These are phyloP conservation scores for Coemansia aciculifera DNA, from an alignment of 192 early-diverging fungal genomes.

Conservation along the genomic window DNA sequence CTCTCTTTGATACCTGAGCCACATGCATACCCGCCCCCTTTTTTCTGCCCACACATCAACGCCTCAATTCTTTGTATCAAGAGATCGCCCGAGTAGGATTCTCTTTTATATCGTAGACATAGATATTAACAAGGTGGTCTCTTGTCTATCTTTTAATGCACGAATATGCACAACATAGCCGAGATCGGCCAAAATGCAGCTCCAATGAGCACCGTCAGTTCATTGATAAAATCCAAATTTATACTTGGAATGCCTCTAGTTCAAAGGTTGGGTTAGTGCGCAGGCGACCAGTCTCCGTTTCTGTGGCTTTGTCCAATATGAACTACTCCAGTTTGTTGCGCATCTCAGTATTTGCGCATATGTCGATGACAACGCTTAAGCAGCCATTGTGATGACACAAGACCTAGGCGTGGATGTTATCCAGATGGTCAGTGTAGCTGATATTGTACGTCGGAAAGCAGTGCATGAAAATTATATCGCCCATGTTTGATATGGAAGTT, in stretches of 20 bases:
- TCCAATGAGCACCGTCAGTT: not conserved
- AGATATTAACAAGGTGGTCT: not conserved
- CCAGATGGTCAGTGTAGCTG: constrained; percentile 73
- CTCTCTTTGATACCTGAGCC: not conserved
- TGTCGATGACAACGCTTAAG: constrained; percentile 58
- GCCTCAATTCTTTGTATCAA: not conserved
- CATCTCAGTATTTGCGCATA: constrained; percentile 23
- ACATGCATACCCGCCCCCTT: not conserved
- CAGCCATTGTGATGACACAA: constrained; percentile 52
- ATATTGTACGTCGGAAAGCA: constrained; percentile 91
- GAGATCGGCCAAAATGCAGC: not conserved
- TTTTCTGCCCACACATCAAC: not conserved
- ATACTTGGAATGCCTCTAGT: not conserved
- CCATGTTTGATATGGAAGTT: constrained; percentile 62
- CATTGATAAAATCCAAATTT: not conserved
- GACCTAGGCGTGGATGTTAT: constrained; percentile 61
- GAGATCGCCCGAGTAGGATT: not conserved
- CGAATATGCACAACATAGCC: not conserved
- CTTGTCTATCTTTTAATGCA: not conserved
- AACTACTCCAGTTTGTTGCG: constrained; percentile 30
- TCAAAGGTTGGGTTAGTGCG: constrained; percentile 11
- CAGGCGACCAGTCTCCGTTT: constrained; percentile 46
- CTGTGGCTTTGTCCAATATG: constrained; percentile 46
- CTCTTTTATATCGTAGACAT: not conserved
- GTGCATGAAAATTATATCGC: constrained; percentile 60